Evolutionary conservation across 2,329 filamentous ascomycete species (phyloP).

Genomic region (Talaromyces albobiverticillius): DNA sequence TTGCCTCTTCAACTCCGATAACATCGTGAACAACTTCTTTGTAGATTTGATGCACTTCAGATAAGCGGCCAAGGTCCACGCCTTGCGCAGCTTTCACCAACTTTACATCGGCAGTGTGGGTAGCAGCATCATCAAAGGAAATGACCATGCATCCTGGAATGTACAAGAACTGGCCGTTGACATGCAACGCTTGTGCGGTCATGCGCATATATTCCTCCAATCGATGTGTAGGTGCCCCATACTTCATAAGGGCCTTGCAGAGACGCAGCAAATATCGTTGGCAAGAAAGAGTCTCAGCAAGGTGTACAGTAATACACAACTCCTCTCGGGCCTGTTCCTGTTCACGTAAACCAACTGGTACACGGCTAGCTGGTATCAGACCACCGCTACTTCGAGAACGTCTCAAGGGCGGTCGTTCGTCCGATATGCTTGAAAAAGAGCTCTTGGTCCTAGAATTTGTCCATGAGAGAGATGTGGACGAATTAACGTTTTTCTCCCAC

Average conservation of each 20-base stretch:
- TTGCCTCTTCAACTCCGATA: slow-evolving; percentile 48
- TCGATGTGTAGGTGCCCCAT: slow-evolving; percentile 87
- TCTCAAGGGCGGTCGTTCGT: slow-evolving; percentile 27
- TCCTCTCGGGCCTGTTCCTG: slow-evolving; percentile 41
- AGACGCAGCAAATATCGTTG: slow-evolving; percentile 84
- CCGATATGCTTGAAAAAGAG: slow-evolving; percentile 28
- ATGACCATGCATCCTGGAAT: slow-evolving; percentile 94
- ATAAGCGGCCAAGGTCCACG: slow-evolving; percentile 45
- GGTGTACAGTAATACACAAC: slow-evolving; percentile 60
- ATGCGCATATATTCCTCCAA: slow-evolving; percentile 89
- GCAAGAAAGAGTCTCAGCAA: slow-evolving; percentile 69
- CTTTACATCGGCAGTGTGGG: slow-evolving; percentile 49
- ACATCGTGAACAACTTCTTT: slow-evolving; percentile 50
- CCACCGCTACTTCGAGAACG: slow-evolving; percentile 36
- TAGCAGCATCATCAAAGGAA: slow-evolving; percentile 66
- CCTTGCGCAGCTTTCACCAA: slow-evolving; percentile 44
- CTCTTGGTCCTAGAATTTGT: slow-evolving; percentile 22
- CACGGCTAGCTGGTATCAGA: slow-evolving; percentile 27
- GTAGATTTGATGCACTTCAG: slow-evolving; percentile 47
- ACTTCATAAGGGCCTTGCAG: slow-evolving; percentile 84
- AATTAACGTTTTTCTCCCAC: slow-evolving; percentile 14
- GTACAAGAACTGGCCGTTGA: slow-evolving; percentile 88
- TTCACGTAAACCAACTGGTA: neutral
- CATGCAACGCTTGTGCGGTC: slow-evolving; percentile 82
- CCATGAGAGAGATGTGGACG: slow-evolving; percentile 22